Conservation (phyloP, 1,284 basidiomycete species). For the Trametes polyzona region DNA sequence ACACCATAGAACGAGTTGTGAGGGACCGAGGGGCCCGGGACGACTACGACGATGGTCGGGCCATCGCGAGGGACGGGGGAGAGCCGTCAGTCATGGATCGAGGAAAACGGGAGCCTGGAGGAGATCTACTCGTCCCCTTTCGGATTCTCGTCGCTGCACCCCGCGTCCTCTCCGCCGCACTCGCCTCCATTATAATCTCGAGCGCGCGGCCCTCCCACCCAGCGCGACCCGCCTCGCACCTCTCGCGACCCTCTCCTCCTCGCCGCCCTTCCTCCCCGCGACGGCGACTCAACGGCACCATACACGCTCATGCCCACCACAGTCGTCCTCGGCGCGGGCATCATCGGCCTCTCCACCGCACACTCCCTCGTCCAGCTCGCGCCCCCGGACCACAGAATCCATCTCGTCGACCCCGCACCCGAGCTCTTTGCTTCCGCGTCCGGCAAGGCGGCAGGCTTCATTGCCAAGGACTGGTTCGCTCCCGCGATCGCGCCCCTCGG, state of each 20-base stretch:
- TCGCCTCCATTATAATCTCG: no score
- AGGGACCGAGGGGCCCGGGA: no score
- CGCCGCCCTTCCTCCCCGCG: not conserved
- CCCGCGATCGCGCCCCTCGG: conserved; percentile 52
- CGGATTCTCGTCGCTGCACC: no score
- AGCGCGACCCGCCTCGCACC: not conserved
- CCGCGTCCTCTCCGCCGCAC: no score
- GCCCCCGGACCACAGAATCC: conserved; percentile 34
- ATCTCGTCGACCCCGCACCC: conserved; percentile 41
- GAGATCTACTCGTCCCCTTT: no score
- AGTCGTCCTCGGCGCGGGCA: conserved; percentile 53
- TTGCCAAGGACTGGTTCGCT: conserved; percentile 70
- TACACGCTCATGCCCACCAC: conserved; percentile 34
- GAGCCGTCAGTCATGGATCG: no score
- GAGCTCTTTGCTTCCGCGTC: conserved; percentile 50
- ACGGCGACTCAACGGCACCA: conserved; percentile 5
- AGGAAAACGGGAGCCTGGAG: no score
- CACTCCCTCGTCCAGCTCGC: conserved; percentile 39
- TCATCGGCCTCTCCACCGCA: conserved; percentile 61
- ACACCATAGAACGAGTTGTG: no score
- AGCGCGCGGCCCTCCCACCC: not conserved
- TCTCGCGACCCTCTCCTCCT: not conserved
- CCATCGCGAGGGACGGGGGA: no score
- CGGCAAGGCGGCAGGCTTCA: conserved; percentile 67
- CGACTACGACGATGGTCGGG: no score